Conservation (phyloP, 768 basidiomycete species). For the Tricholomella constricta region DNA sequence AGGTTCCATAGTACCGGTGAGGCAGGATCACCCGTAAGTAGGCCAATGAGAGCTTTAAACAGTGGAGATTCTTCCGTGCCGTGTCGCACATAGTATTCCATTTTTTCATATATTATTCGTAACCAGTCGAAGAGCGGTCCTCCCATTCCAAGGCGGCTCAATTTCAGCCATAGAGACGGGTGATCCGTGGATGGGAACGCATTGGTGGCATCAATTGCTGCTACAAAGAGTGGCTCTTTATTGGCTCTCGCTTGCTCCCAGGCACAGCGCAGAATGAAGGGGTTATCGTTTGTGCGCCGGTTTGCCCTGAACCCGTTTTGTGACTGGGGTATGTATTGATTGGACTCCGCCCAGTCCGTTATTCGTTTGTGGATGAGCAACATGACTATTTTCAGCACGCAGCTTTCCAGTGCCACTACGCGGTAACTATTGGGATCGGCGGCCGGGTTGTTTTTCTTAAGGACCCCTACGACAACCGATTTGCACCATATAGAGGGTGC, state of each 20-base stretch:
- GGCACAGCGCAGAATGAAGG: conserved; percentile 24
- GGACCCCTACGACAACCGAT: conserved; percentile 18
- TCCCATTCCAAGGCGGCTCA: conserved; percentile 20
- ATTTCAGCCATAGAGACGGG: conserved; percentile 33
- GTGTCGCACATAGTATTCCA: not conserved
- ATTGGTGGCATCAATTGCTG: conserved; percentile 29
- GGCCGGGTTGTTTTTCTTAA: conserved; percentile 21
- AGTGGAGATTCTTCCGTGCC: not conserved
- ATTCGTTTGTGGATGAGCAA: conserved; percentile 25
- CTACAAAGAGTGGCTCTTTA: conserved; percentile 21
- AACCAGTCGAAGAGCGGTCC: conserved; percentile 32
- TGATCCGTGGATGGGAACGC: conserved; percentile 37
- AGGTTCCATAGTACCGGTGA: conserved; percentile 7
- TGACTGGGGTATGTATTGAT: conserved; percentile 3
- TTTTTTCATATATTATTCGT: conserved; percentile 19
- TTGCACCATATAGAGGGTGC: conserved; percentile 18
- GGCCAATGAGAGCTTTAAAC: conserved; percentile 1
- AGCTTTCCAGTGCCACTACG: conserved; percentile 30
- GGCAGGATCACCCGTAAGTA: conserved; percentile 8
- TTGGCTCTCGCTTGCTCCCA: conserved; percentile 20
- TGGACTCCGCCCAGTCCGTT: not conserved
- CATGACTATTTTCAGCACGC: conserved; percentile 27
- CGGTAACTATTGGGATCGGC: conserved; percentile 24
- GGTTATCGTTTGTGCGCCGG: conserved; percentile 29
- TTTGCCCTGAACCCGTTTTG: conserved; percentile 21